Conservation (phyloP, 257 asterid species). For the Fraxinus cuspidata region DNA sequence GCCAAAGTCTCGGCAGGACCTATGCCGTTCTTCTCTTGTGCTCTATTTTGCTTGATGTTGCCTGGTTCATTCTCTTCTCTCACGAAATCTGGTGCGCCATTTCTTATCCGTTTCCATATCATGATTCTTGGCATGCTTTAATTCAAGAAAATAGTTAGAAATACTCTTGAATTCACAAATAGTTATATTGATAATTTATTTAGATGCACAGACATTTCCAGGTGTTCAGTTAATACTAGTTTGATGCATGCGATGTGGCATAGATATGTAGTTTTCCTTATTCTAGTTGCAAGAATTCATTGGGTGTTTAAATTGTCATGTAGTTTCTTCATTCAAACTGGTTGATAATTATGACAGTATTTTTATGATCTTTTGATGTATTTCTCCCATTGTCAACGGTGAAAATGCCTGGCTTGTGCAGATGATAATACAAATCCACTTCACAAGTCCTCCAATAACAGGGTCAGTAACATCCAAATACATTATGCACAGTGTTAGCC, state of each 20-base stretch:
- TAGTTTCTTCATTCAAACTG: neutral
- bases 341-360: neutral
- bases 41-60: constrained; percentile 71
- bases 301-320: neutral
- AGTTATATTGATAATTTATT: neutral
- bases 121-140: neutral
- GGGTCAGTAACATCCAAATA: neutral
- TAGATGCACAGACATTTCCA: neutral
- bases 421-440: neutral
- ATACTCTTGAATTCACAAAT: neutral
- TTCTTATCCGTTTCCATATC: neutral
- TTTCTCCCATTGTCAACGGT: neutral
- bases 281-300: neutral
- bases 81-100: constrained; percentile 58
- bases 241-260: neutral
- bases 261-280: neutral
- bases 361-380: neutral
- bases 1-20: constrained; percentile 85
- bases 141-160: neutral
- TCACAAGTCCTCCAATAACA: neutral
- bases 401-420: neutral
- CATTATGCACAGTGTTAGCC: neutral
- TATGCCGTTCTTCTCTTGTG: constrained; percentile 79
- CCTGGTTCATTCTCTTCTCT: constrained; percentile 81
- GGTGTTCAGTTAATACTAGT: constrained; percentile 2